Evolutionary conservation across 352 stramenopile species (phyloP).

Genomic region (Globisporangium lucens): DNA sequence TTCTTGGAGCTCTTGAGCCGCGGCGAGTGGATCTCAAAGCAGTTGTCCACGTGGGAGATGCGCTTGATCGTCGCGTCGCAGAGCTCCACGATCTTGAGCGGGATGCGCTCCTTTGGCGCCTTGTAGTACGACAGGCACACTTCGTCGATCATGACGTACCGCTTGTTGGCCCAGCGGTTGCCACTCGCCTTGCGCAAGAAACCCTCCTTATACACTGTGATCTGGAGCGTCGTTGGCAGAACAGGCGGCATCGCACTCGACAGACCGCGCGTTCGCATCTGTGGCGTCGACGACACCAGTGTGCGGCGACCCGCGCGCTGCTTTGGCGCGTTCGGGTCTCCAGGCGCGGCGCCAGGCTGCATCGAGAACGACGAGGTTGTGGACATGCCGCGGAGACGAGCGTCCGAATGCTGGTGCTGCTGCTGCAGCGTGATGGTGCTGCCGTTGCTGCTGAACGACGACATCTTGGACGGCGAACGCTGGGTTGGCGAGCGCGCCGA

Average conservation of each 20-base stretch:
- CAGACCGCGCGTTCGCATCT: constrained; percentile 35
- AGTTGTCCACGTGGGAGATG: constrained; percentile 79
- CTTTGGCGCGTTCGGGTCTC: constrained; percentile 14
- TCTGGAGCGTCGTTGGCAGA: constrained; percentile 62
- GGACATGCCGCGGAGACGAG: constrained; percentile 38
- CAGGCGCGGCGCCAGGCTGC: constrained; percentile 50
- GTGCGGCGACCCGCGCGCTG: constrained; percentile 54
- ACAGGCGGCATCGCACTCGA: constrained; percentile 52
- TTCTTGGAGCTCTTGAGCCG: constrained; percentile 85
- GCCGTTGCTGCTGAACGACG: constrained; percentile 14
- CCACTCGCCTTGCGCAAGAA: constrained; percentile 82
- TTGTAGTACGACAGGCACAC: constrained; percentile 87
- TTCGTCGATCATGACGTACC: constrained; percentile 87
- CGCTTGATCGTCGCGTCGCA: constrained; percentile 80
- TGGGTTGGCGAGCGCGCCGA: constrained; percentile 58
- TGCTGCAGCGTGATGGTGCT: not conserved
- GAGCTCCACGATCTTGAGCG: constrained; percentile 81
- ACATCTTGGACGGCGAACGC: constrained; percentile 31
- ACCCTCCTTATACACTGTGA: constrained; percentile 80
- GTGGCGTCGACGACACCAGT: constrained; percentile 61
- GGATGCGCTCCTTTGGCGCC: constrained; percentile 77
- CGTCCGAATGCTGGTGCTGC: constrained; percentile 16
- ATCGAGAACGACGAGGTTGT: constrained; percentile 54
- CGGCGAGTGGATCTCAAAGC: constrained; percentile 84
- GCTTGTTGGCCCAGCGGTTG: constrained; percentile 80